Evolutionary conservation across 345 rosid genomes (phyloP).

Genomic region (Salix brachista): DNA sequence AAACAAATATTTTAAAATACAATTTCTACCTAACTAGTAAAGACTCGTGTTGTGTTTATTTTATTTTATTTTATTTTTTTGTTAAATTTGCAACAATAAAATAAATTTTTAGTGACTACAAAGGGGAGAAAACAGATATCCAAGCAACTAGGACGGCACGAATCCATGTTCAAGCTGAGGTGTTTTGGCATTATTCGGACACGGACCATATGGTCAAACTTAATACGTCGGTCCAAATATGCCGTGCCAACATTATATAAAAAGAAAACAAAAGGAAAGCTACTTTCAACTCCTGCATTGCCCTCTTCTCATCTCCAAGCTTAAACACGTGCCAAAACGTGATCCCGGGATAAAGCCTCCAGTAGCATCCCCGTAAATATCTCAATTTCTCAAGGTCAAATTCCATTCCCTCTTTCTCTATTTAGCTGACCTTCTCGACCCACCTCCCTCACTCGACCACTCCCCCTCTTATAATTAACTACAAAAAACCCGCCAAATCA

Average conservation of each 20-base stretch:
- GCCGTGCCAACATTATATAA: not conserved
- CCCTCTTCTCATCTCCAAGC: slow-evolving; percentile 14
- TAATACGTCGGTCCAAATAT: slow-evolving; percentile 1
- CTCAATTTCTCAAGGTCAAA: slow-evolving; percentile 7
- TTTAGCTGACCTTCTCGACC: slow-evolving; percentile 26
- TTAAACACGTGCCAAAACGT: slow-evolving; percentile 62
- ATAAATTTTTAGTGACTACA: too few species aligned
- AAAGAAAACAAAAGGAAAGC: not conserved
- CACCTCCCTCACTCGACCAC: slow-evolving; percentile 24
- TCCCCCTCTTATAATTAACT: not conserved
- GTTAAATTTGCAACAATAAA: too few species aligned
- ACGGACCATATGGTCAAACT: slow-evolving; percentile 1
- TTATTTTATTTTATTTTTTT: too few species aligned
- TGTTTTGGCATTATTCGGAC: not conserved
- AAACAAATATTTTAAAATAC: too few species aligned
- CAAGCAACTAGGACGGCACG: too few species aligned
- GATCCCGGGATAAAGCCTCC: slow-evolving; percentile 32
- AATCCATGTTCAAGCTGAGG: too few species aligned
- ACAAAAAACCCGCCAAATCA: slow-evolving; percentile 7
- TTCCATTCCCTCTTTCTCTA: not conserved
- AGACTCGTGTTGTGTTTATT: too few species aligned
- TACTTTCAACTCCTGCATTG: not conserved
- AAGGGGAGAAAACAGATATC: too few species aligned
- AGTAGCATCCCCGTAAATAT: slow-evolving; percentile 38
- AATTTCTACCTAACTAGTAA: too few species aligned